Evolutionary conservation across 2,329 filamentous ascomycete genomes (phyloP), one percentile per base, ranked within the genome.

Genomic region (Rhynchosporium secalis): DNA sequence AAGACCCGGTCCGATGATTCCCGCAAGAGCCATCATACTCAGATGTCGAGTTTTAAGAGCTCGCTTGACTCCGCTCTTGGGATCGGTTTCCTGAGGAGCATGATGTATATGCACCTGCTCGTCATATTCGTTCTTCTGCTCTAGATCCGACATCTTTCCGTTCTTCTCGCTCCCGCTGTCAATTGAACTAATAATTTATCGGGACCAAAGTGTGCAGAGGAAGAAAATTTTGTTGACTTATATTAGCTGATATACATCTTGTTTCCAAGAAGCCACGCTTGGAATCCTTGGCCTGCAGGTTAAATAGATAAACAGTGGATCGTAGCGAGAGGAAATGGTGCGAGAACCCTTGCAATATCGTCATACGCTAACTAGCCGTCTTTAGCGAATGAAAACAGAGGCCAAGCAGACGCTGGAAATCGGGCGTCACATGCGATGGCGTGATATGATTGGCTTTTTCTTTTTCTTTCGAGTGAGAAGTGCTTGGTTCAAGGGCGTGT

Each of bases 31-130:
- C 59, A 67, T 65, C 78, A 90, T 89, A 64, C 80, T 84, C 12
- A 90, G 74, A 72, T 90, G 86, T 6, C 86, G 79, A 41, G 86
- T 88, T 75, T 89, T 88, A 59, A 90, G 80, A 1, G 86, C 87
- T 62, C 87, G 82, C 77, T 86, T 88, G 68, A 90, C 86, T 38
- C 88, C 85, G 64, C 81, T 84, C 60, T 86, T 77, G 29, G 85
- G 81, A 75, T 89, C 82, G 47, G 69, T 61, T 56, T 56, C 54
- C 6, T 56, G 40, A 56, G 54, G 29, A 26, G 31, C 54, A 56
- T 56, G 15, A n/a, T 45, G 41, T 13, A 41, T 56, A 5, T 56
- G 54, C 4, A 56, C 26, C 8, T 46, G 40, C 43, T 46, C 40
- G 5, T 36, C 54, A 13, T 45, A 56, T 7, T 46, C 41, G 28